These are phyloP conservation scores for Pythium aphanidermatum DNA, from an alignment of 352 stramenopile genomes.

Conservation along the genomic window DNA sequence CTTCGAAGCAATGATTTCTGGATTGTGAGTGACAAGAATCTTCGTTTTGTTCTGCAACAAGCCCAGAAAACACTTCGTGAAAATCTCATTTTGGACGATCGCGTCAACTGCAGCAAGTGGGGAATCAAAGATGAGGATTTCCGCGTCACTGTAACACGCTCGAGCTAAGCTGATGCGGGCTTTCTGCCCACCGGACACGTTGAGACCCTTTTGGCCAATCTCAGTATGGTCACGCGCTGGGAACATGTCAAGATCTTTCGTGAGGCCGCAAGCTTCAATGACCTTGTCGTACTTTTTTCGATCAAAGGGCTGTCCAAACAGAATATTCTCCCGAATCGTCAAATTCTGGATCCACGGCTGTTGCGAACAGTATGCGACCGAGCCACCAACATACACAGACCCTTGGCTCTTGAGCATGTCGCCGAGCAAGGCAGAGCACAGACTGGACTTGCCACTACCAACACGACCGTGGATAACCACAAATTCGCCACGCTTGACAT, in stretches of 20 bases:
- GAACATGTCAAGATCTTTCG: slow-evolving; percentile 72
- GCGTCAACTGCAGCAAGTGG: slow-evolving; percentile 42
- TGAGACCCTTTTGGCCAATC: slow-evolving; percentile 63
- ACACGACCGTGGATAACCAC: slow-evolving; percentile 92
- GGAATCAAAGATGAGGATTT: slow-evolving; percentile 66
- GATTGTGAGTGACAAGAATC: slow-evolving; percentile 61
- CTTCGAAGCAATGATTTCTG: slow-evolving; percentile 58
- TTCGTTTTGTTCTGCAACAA: slow-evolving; percentile 62
- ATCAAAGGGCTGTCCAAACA: slow-evolving; percentile 86
- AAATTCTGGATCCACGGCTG: slow-evolving; percentile 90
- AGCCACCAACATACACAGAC: slow-evolving; percentile 51
- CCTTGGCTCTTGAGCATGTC: slow-evolving; percentile 87
- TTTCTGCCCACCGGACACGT: slow-evolving; percentile 58
- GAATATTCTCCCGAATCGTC: slow-evolving; percentile 84
- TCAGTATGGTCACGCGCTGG: slow-evolving; percentile 78
- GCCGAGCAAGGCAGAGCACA: slow-evolving; percentile 92
- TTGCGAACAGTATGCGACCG: slow-evolving; percentile 87
- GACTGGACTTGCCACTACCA: slow-evolving; percentile 93
- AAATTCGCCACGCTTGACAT: slow-evolving; percentile 86
- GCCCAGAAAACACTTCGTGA: slow-evolving; percentile 66
- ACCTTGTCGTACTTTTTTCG: slow-evolving; percentile 65
- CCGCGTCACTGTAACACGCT: slow-evolving; percentile 80
- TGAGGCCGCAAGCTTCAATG: slow-evolving; percentile 73
- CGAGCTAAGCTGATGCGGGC: slow-evolving; percentile 73
- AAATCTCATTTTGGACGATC: slow-evolving; percentile 77